Conservation (phyloP, 2,329 filamentous ascomycete species). For the Fusarium sp. region DNA sequence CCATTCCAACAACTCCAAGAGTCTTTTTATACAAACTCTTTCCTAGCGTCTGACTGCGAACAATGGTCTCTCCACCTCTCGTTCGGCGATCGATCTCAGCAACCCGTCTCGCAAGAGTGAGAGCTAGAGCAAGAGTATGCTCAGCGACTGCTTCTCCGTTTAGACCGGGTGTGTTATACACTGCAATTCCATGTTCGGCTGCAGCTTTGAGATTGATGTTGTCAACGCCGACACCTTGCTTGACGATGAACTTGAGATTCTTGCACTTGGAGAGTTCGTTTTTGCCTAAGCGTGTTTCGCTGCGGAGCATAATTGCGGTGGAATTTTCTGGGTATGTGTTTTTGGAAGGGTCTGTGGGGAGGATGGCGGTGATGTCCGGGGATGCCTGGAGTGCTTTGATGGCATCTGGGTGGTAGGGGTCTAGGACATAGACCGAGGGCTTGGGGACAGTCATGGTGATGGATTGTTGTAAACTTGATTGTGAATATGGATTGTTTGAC, state of each 20-base stretch:
- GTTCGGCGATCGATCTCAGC: background rate
- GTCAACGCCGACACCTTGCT: background rate
- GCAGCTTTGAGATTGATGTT: constrained; percentile 1
- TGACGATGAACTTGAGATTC: background rate
- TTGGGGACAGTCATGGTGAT: background rate
- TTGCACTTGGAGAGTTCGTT: background rate
- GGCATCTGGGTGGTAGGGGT: background rate
- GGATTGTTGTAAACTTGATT: too few relatives aligned
- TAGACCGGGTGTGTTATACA: accelerated
- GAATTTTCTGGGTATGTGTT: background rate
- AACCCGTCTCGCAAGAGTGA: background rate
- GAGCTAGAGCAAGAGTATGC: background rate
- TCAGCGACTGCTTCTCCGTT: background rate
- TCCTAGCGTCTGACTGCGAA: background rate
- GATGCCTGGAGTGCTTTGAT: accelerated
- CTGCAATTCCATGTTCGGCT: accelerated
- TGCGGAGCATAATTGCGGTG: background rate
- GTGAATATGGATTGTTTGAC: too few relatives aligned
- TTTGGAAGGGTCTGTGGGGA: background rate
- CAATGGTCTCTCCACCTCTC: background rate
- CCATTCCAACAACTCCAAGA: background rate
- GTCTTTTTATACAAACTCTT: constrained; percentile 1
- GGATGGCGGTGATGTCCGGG: background rate
- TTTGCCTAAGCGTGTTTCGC: background rate
- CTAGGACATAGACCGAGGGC: background rate